phyloP scores from a whole-genome alignment of 176 grass and related monocot species.

The Secale cereale region DNA sequence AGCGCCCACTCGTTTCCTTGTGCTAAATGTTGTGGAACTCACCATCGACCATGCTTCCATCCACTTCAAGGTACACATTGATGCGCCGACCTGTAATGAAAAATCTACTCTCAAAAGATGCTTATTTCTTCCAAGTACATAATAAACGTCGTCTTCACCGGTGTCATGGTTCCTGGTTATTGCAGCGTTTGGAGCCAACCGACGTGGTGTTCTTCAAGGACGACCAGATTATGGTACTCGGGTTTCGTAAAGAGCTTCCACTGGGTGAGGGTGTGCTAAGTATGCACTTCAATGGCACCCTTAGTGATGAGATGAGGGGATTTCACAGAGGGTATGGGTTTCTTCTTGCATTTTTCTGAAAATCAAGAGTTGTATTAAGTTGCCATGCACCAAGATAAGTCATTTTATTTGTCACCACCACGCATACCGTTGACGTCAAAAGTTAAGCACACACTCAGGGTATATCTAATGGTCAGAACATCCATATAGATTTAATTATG shows the following conservation, averaged over 20 bases:
- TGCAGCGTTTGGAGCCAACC: background rate
- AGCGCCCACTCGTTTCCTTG: background rate
- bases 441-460: no score
- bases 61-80: background rate
- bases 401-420: no score
- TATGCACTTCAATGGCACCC: background rate
- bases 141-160: background rate
- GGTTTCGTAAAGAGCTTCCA: background rate
- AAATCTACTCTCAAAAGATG: background rate
- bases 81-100: no score
- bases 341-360: background rate
- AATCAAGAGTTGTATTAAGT: no score
- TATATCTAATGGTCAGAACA: no score
- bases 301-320: background rate
- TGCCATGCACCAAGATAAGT: no score
- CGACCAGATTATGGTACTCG: background rate
- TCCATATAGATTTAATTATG: no score
- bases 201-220: background rate
- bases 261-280: background rate
- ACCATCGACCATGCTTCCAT: background rate
- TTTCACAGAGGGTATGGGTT: background rate
- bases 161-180: background rate
- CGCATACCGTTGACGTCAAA: no score
- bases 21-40: background rate
- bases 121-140: background rate